Conservation (phyloP, 2,329 filamentous ascomycete species). For the Neofusicoccum cordaticola region DNA sequence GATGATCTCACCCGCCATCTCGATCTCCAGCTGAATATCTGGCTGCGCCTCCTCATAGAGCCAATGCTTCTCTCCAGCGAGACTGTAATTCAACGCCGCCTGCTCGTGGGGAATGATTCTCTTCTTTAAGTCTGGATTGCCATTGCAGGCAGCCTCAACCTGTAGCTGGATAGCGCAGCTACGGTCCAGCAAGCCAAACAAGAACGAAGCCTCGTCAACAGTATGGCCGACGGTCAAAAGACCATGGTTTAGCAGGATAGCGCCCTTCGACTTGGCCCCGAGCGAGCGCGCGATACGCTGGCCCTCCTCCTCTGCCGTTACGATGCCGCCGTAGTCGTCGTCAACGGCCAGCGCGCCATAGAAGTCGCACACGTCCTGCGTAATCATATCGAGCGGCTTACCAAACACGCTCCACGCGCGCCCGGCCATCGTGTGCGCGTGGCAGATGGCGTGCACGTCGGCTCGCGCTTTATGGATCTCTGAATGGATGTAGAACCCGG, state of each 20-base stretch:
- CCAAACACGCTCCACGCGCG: conserved; percentile 68
- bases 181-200: conserved; percentile 67
- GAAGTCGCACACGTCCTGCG: conserved; percentile 64
- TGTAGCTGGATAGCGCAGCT: conserved; percentile 66
- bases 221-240: conserved; percentile 67
- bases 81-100: not conserved
- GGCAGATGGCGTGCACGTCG: conserved; percentile 65
- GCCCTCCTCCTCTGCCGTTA: conserved; percentile 63
- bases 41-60: not conserved
- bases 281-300: conserved; percentile 61
- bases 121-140: not conserved
- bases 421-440: conserved; percentile 63
- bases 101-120: not conserved
- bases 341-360: conserved; percentile 65
- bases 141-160: conserved; percentile 58
- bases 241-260: conserved; percentile 70
- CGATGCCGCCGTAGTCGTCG: conserved; percentile 61
- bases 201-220: conserved; percentile 70
- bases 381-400: conserved; percentile 66
- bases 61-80: not conserved
- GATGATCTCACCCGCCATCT: not conserved
- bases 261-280: conserved; percentile 58
- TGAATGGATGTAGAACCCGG: conserved; percentile 68
- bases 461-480: conserved; percentile 64
- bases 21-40: not conserved